Evolutionary conservation across 2,329 filamentous ascomycete genomes (phyloP).

Genomic region (Aspergillus brasiliensis): DNA sequence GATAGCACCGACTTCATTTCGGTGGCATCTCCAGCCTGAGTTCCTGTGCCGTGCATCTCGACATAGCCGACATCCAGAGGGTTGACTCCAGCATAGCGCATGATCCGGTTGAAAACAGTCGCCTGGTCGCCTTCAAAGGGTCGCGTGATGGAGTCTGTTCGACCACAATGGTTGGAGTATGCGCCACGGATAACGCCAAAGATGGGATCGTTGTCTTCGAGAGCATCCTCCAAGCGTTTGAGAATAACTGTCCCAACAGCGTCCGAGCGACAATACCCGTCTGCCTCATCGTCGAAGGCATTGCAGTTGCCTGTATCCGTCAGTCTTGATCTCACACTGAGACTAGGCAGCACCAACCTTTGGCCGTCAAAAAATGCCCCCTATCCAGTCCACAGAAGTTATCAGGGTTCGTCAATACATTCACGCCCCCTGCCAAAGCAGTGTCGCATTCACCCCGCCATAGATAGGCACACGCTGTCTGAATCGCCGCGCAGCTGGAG

Average conservation of each 20-base stretch:
- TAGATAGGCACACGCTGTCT: slow-evolving; percentile 71
- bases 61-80: slow-evolving; percentile 79
- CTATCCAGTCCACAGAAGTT: slow-evolving; percentile 75
- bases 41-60: slow-evolving; percentile 89
- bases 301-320: slow-evolving; percentile 67
- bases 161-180: slow-evolving; percentile 78
- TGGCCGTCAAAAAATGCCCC: slow-evolving; percentile 70
- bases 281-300: slow-evolving; percentile 77
- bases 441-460: slow-evolving; percentile 79
- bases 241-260: slow-evolving; percentile 73
- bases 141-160: slow-evolving; percentile 80
- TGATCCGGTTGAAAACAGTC: slow-evolving; percentile 67
- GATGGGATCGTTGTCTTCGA: slow-evolving; percentile 69
- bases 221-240: slow-evolving; percentile 77
- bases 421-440: slow-evolving; percentile 76
- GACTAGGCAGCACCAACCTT: background rate
- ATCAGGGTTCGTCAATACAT: slow-evolving; percentile 76
- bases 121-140: slow-evolving; percentile 78
- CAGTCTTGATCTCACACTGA: background rate
- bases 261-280: slow-evolving; percentile 82
- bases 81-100: slow-evolving; percentile 72
- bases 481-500: slow-evolving; percentile 71
- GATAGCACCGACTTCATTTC: slow-evolving; percentile 78
- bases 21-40: slow-evolving; percentile 75
- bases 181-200: slow-evolving; percentile 75